Evolutionary conservation across 495 filamentous ascomycete species (phyloP), one percentile per base, ranked within the genome.

Genomic region (Trichoderma gamsii): DNA sequence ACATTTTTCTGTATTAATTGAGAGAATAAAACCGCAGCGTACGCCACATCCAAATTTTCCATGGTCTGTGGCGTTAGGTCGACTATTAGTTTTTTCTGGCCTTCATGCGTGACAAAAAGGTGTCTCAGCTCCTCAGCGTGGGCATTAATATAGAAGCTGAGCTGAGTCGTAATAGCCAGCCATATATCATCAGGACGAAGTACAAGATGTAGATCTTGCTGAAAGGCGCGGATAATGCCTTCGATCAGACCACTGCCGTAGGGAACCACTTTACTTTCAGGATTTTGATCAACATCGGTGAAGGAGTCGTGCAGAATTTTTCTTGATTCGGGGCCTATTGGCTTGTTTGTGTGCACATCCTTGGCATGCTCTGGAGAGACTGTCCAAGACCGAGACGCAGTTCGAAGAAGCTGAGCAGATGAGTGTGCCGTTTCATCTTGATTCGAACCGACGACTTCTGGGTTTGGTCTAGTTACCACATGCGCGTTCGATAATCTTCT

Each of bases 141-240:
- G 9, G 72, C 77, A 66, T 83, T 82, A 69, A 87, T 73, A 73
- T 82, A 86, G 64, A 81, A 71, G 70, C 74, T 82, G 12, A 89
- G 75, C 70, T 88, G 85, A 5, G 79, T 77, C 3, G 87, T 72
- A 69, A 88, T 86, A 61, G 82, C 76, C 51, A 87, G 77, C 86
- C 87, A 89, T 56, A 89, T 75, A 71, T 89, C 86, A 52, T 89
- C 86, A 15, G 86, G 86, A 16, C 87, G 82, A 65, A 89, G 75
- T 13, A 78, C 75, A 13, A 88, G 79, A 67, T 84, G 77, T 66
- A 83, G 82, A 67, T 89, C 49, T 23, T 52, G 49, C 21, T 52
- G 49, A 23, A 52, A 52, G 18, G 49, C 49, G 16, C n/a, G 84
- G 8, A 52, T 52, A 6, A 52, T 52, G 0, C 49, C 49, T 11